Percentiles rank a stretch among this genome's conserved stretches.
These are phyloP conservation scores for Penicillium psychrosexuale DNA, from an alignment of 2,329 filamentous ascomycete species.

Conservation along the genomic window DNA sequence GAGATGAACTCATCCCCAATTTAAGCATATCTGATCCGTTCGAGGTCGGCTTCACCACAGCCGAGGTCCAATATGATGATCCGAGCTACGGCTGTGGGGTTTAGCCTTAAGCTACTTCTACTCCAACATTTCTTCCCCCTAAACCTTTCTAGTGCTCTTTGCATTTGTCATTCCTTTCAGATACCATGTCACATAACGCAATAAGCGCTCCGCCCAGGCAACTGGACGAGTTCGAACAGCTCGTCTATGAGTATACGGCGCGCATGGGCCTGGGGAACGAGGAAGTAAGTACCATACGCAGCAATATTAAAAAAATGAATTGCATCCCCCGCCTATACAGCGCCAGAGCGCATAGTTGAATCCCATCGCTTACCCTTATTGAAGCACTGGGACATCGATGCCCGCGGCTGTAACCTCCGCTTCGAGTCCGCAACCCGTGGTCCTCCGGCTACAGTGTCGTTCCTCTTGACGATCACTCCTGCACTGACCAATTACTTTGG, in stretches of 20 bases:
- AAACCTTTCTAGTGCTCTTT: background rate
- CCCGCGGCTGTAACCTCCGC: slow-evolving; percentile 30
- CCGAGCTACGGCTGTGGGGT: slow-evolving; percentile 9
- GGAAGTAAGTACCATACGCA: slow-evolving; percentile 18
- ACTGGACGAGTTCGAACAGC: slow-evolving; percentile 33
- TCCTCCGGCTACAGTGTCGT: slow-evolving; percentile 35
- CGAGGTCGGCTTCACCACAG: slow-evolving; percentile 4
- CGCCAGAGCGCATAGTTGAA: background rate
- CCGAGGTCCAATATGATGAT: slow-evolving; percentile 17
- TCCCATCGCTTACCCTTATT: background rate
- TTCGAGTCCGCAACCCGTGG: slow-evolving; percentile 39
- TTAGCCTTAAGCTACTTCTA: background rate
- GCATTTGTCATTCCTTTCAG: background rate
- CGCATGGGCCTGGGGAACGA: slow-evolving; percentile 20
- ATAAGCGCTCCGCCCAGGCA: slow-evolving; percentile 23
- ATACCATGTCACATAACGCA: slow-evolving; percentile 16
- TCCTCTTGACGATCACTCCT: slow-evolving; percentile 63
- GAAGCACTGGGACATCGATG: slow-evolving; percentile 34
- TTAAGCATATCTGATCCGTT: background rate
- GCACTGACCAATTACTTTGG: slow-evolving; percentile 89
- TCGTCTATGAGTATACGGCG: slow-evolving; percentile 27
- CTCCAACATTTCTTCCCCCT: background rate
- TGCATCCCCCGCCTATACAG: background rate
- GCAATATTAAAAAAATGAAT: background rate
- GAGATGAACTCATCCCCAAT: background rate